phyloP scores from a whole-genome alignment of 164 flowering plant genomes.

The Vitis labrusca region DNA sequence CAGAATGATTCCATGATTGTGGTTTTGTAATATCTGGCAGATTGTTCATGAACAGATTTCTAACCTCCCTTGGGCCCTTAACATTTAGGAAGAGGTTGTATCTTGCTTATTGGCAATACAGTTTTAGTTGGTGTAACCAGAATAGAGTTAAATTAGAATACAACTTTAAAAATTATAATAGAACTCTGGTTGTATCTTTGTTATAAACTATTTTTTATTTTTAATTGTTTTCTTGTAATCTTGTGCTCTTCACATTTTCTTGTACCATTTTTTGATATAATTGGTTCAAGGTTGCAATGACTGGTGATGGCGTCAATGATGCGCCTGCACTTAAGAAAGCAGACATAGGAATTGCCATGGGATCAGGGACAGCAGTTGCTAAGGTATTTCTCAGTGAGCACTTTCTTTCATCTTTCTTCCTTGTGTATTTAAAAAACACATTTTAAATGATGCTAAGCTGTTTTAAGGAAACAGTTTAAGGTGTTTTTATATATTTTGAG shows the following conservation, averaged over 20 bases:
- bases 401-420: too few species aligned
- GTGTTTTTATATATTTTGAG: too few species aligned
- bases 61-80: too few species aligned
- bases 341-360: conserved; percentile 98
- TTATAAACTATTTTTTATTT: too few species aligned
- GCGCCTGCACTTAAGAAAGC: conserved; percentile 99
- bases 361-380: conserved; percentile 99
- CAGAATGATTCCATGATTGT: background rate
- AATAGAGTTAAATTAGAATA: background rate
- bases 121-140: background rate
- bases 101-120: background rate
- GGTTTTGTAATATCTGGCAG: background rate
- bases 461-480: too few species aligned
- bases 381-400: conserved; percentile 49
- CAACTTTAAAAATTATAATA: too few species aligned
- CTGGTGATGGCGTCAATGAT: conserved; percentile 99
- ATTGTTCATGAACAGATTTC: background rate
- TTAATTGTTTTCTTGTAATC: too few species aligned
- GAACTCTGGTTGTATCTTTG: too few species aligned
- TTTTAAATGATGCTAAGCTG: too few species aligned
- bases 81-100: background rate
- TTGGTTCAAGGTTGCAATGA: conserved; percentile 88
- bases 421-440: too few species aligned
- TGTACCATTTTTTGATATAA: background rate
- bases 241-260: too few species aligned